A percentile compares a stretch with the other conserved stretches of the same genome.
Conservation (phyloP, 1,139 yeast species). For the Yamadazyma spencermartinsiae region DNA sequence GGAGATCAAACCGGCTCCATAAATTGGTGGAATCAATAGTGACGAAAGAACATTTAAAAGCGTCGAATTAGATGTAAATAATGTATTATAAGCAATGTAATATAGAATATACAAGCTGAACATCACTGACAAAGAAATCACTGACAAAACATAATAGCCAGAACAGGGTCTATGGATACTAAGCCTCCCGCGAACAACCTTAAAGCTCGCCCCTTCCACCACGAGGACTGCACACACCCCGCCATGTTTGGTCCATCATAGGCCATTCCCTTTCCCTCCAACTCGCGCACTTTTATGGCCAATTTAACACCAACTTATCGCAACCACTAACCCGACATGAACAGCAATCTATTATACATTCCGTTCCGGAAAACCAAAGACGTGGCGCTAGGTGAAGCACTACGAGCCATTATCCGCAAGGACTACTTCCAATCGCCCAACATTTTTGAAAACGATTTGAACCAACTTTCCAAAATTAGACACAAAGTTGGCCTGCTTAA, state of each 20-base stretch:
- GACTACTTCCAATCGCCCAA: constrained; percentile 70
- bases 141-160: no score
- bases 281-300: neutral
- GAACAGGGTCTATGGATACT: no score
- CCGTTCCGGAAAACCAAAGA: constrained; percentile 56
- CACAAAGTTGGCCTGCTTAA: constrained; percentile 22
- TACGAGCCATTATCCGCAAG: constrained; percentile 51
- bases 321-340: constrained; percentile 16
- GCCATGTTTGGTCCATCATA: no score
- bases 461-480: constrained; percentile 32
- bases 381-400: constrained; percentile 44
- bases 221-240: neutral
- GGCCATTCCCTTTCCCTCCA: no score
- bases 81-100: no score
- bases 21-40: constrained; percentile 12
- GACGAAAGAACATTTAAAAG: constrained; percentile 6
- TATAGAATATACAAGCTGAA: no score
- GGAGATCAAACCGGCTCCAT: constrained; percentile 12
- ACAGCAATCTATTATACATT: constrained; percentile 44
- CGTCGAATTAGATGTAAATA: no score
- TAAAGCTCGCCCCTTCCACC: neutral
- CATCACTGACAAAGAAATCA: no score
- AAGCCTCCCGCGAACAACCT: no score
- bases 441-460: constrained; percentile 54
- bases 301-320: neutral